Evolutionary conservation across 2,329 filamentous ascomycete genomes (phyloP).

Genomic region (Hypoxylon sp.): DNA sequence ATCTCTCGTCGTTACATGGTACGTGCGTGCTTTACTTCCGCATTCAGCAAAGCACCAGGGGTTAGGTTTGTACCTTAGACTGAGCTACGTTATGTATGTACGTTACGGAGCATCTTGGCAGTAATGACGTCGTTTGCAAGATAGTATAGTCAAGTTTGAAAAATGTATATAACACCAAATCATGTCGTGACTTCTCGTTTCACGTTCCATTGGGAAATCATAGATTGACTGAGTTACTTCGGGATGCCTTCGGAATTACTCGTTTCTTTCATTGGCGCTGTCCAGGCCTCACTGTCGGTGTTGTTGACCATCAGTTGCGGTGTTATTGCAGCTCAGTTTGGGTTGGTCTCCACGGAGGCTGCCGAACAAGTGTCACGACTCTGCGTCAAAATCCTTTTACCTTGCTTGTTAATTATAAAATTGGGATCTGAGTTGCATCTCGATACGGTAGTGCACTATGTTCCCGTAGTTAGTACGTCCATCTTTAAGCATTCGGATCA

Average conservation of each 20-base stretch:
- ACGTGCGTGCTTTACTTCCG: constrained; percentile 27
- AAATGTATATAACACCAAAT: constrained; percentile 4
- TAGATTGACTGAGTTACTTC: constrained; percentile 2
- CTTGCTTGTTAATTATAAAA: constrained; percentile 51
- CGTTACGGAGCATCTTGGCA: constrained; percentile 15
- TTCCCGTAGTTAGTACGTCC: constrained; percentile 47
- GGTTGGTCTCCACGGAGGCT: constrained; percentile 45
- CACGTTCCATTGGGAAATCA: constrained; percentile 4
- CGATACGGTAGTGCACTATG: constrained; percentile 43
- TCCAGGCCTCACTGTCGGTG: constrained; percentile 53
- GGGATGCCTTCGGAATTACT: constrained; percentile 40
- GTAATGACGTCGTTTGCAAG: constrained; percentile 36
- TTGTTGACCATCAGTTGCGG: constrained; percentile 51
- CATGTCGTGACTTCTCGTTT: constrained; percentile 4
- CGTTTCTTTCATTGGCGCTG: constrained; percentile 51
- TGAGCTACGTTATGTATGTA: neutral
- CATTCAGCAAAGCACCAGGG: constrained; percentile 35
- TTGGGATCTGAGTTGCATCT: constrained; percentile 50
- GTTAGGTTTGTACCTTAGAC: constrained; percentile 10
- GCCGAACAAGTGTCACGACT: constrained; percentile 51
- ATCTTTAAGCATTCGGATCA: neutral
- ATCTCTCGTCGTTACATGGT: constrained; percentile 13
- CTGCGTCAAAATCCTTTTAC: constrained; percentile 52
- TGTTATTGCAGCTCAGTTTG: constrained; percentile 45
- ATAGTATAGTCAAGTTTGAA: constrained; percentile 9